These are phyloP conservation scores for Huntiella moniliformis DNA, from an alignment of 2,329 filamentous ascomycete genomes.

Conservation along the genomic window DNA sequence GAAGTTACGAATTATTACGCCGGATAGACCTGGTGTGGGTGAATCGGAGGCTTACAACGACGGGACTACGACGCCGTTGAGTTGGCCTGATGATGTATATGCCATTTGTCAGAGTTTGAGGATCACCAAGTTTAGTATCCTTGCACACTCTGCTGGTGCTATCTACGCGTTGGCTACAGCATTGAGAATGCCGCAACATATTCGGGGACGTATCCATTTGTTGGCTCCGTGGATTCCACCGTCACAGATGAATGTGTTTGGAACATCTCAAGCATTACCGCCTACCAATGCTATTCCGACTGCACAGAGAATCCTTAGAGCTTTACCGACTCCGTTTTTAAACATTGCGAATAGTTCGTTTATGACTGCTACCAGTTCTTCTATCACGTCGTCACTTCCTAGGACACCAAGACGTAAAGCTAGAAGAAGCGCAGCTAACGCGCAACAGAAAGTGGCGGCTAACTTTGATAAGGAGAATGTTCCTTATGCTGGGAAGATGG, in stretches of 20 bases:
- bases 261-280: conserved; percentile 51
- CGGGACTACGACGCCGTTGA: conserved; percentile 66
- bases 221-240: conserved; percentile 95
- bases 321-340: conserved; percentile 73
- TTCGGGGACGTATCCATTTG: conserved; percentile 82
- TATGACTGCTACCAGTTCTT: conserved; percentile 78
- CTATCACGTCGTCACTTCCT: conserved; percentile 59
- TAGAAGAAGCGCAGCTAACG: conserved; percentile 19
- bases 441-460: neutral
- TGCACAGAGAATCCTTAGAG: conserved; percentile 75
- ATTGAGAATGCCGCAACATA: conserved; percentile 86
- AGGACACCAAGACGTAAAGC: conserved; percentile 40
- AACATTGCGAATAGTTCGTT: conserved; percentile 93
- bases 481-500: neutral
- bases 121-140: conserved; percentile 87
- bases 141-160: conserved; percentile 92
- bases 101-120: conserved; percentile 82
- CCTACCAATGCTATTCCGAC: conserved; percentile 78
- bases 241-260: conserved; percentile 71
- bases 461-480: conserved; percentile 1
- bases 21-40: conserved; percentile 83
- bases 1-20: conserved; percentile 76
- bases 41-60: conserved; percentile 75
- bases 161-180: conserved; percentile 94
- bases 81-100: conserved; percentile 85